A percentile compares a stretch with the other conserved stretches of the same genome.
Conservation (phyloP, 169 alveolate genomes). For the Plasmodium cynomolgi region DNA sequence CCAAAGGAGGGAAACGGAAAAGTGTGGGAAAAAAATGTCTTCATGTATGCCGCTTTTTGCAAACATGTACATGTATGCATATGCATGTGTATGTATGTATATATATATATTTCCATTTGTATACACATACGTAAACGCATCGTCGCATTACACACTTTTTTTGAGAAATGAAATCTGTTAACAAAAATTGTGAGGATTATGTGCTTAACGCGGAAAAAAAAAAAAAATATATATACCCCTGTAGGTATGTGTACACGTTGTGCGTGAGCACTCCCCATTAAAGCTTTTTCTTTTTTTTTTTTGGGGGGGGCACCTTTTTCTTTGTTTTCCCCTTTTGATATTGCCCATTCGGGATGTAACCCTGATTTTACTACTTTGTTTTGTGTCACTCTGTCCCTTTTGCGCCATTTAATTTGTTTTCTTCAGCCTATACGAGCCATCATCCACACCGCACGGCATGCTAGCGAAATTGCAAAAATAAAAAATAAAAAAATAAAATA, state of each 20-base stretch:
- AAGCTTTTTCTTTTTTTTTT: background rate
- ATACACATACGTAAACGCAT: background rate
- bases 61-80: background rate
- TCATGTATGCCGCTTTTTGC: background rate
- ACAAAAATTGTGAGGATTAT: background rate
- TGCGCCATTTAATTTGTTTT: background rate
- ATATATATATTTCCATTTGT: background rate
- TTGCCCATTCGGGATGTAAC: conserved; percentile 9
- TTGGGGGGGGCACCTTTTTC: background rate
- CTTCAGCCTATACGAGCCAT: background rate
- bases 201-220: background rate
- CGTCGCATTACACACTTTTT: background rate
- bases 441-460: background rate
- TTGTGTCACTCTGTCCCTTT: background rate
- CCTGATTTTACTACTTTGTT: background rate
- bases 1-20: background rate
- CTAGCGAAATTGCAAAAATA: background rate
- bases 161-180: background rate
- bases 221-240: background rate
- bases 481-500: background rate
- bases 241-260: background rate
- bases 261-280: background rate
- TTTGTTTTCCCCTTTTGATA: background rate
- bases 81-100: background rate
- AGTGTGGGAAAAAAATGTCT: background rate